Evolutionary conservation across 768 basidiomycete species (phyloP).

Genomic region (Agaricus blazei): DNA sequence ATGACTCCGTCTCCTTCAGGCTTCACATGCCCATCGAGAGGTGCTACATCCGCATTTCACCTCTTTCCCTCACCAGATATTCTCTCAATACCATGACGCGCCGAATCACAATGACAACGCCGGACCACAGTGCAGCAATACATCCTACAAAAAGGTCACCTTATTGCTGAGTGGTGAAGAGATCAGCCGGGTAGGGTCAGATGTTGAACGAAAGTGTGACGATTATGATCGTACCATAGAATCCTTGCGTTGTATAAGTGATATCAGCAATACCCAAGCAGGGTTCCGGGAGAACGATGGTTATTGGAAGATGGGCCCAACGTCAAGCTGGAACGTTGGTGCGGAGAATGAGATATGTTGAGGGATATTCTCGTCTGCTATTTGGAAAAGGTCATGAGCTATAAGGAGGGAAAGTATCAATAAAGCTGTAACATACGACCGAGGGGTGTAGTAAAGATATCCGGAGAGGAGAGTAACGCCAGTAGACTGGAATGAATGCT

Average conservation of each 20-base stretch:
- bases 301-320: conserved; percentile 44
- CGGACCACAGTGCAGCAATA: conserved; percentile 52
- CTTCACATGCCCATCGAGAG: no score
- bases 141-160: conserved; percentile 49
- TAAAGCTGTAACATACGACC: not conserved
- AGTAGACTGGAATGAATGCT: conserved; percentile 11
- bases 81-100: conserved; percentile 34
- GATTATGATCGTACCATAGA: conserved; percentile 48
- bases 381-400: not conserved
- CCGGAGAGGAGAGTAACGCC: conserved; percentile 11
- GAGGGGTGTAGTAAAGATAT: not conserved
- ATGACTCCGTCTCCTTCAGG: no score
- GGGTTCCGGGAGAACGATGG: conserved; percentile 42
- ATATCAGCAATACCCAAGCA: conserved; percentile 71
- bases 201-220: not conserved
- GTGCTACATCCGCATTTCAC: no score
- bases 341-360: conserved; percentile 51
- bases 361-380: conserved; percentile 57
- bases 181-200: conserved; percentile 20
- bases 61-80: not conserved
- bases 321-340: conserved; percentile 48
- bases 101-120: conserved; percentile 47
- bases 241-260: conserved; percentile 51
- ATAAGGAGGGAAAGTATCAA: not conserved
- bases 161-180: conserved; percentile 50